Evolutionary conservation across 805 yeast species (phyloP).

Genomic region (Candida maltosa): DNA sequence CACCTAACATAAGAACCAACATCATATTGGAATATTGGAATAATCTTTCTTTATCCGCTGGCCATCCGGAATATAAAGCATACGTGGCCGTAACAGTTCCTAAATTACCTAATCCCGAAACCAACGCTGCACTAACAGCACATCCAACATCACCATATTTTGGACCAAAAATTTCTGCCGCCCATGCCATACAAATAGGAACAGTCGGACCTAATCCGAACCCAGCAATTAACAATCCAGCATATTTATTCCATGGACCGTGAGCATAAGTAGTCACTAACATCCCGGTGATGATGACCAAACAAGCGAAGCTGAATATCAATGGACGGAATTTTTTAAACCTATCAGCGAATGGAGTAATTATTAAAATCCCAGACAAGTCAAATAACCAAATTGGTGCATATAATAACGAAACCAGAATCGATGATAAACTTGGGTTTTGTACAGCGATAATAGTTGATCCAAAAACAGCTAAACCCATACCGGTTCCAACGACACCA

Average conservation of each 20-base stretch:
- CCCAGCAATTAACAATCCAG: conserved; percentile 77
- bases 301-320: conserved; percentile 59
- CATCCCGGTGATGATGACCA: conserved; percentile 71
- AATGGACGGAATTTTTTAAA: conserved; percentile 56
- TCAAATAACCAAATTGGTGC: conserved; percentile 94
- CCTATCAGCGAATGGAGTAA: conserved; percentile 80
- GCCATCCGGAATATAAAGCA: conserved; percentile 87
- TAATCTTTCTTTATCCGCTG: conserved; percentile 60
- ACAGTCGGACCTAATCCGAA: conserved; percentile 90
- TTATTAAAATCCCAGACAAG: conserved; percentile 63
- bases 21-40: conserved; percentile 79
- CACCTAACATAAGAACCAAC: conserved; percentile 72
- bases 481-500: conserved; percentile 89
- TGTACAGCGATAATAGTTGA: conserved; percentile 68
- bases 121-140: conserved; percentile 80
- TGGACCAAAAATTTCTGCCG: conserved; percentile 69
- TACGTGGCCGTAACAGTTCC: conserved; percentile 86
- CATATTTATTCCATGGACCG: conserved; percentile 74
- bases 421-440: conserved; percentile 60
- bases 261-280: conserved; percentile 73
- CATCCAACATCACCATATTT: conserved; percentile 80
- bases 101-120: conserved; percentile 81
- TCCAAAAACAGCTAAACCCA: conserved; percentile 81
- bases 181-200: conserved; percentile 82
- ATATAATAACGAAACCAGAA: conserved; percentile 68